These are phyloP conservation scores for Ustilago bromivora DNA, from an alignment of 1,284 basidiomycete species.

Conservation along the genomic window DNA sequence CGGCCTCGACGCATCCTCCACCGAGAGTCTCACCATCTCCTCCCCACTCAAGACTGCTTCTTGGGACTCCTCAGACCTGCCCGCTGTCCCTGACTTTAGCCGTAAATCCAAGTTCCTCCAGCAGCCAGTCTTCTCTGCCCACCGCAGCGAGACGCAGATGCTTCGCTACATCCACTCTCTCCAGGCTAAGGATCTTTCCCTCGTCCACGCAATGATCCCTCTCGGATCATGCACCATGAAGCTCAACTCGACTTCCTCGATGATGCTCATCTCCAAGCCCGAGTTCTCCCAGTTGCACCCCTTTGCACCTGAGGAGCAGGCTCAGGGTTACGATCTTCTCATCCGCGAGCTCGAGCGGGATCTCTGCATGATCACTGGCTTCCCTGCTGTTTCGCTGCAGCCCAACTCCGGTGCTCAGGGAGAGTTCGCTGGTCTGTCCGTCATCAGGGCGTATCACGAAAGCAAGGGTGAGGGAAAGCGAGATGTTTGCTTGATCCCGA, in stretches of 20 bases:
- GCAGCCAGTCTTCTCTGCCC: constrained; percentile 87
- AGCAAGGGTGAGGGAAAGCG: constrained; percentile 86
- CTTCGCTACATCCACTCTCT: constrained; percentile 89
- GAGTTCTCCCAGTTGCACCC: constrained; percentile 91
- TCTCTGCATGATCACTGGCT: constrained; percentile 93
- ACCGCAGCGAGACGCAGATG: constrained; percentile 98
- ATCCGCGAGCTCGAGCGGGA: constrained; percentile 91
- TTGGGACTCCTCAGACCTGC: constrained; percentile 34
- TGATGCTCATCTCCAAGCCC: constrained; percentile 94
- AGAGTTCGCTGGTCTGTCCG: constrained; percentile 91
- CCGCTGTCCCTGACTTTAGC: constrained; percentile 72
- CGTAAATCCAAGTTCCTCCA: constrained; percentile 83
- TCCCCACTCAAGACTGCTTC: constrained; percentile 29
- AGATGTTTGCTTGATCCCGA: constrained; percentile 91
- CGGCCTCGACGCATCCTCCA: constrained; percentile 49
- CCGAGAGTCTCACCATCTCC: constrained; percentile 57
- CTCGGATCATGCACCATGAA: constrained; percentile 78
- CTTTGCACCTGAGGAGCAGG: constrained; percentile 90
- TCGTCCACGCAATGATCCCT: constrained; percentile 96
- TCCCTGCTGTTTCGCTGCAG: constrained; percentile 92
- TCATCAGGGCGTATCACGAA: constrained; percentile 94
- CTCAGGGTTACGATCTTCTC: constrained; percentile 84
- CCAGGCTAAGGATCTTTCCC: constrained; percentile 91
- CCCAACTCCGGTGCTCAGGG: constrained; percentile 97
- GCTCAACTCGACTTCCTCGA: constrained; percentile 77